Conservation (phyloP, 495 filamentous ascomycete species). For the Penicillium silybi region DNA sequence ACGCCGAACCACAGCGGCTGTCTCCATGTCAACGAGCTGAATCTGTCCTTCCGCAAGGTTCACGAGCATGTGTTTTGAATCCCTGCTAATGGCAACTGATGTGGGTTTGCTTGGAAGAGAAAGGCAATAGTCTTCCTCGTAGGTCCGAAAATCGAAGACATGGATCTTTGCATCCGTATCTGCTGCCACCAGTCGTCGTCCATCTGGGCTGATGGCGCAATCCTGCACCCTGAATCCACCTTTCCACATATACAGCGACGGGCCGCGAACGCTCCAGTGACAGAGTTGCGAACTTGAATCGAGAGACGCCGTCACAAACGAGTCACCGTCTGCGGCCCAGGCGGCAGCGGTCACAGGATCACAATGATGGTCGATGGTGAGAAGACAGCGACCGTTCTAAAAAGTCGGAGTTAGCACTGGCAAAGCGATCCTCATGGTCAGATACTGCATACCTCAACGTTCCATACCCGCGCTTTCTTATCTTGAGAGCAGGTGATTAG, state of each 20-base stretch:
- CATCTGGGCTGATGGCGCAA: constrained; percentile 75
- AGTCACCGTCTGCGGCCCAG: constrained; percentile 76
- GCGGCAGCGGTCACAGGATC: constrained; percentile 82
- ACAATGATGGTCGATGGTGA: constrained; percentile 61
- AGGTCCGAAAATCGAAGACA: constrained; percentile 75
- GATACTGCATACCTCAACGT: constrained; percentile 57
- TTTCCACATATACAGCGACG: constrained; percentile 59
- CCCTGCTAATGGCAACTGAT: constrained; percentile 73
- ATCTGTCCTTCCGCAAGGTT: constrained; percentile 74
- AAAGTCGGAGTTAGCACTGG: constrained; percentile 10
- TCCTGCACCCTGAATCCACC: constrained; percentile 78
- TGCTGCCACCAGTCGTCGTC: constrained; percentile 71
- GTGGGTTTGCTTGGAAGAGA: constrained; percentile 63
- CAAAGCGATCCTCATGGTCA: not conserved
- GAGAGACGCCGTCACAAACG: constrained; percentile 77
- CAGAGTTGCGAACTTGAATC: constrained; percentile 62
- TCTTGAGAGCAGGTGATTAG: constrained; percentile 80
- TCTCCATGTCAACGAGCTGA: constrained; percentile 70
- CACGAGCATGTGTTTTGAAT: constrained; percentile 76
- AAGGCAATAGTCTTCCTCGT: constrained; percentile 70
- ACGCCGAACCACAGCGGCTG: constrained; percentile 62
- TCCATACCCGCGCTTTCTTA: constrained; percentile 72
- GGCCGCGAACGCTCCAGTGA: constrained; percentile 57
- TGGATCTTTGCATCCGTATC: constrained; percentile 65
- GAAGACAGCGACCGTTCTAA: constrained; percentile 67